Base-by-base conservation (phyloP, 768 basidiomycete genomes). In the Rhizopogon vinicolor region DNA sequence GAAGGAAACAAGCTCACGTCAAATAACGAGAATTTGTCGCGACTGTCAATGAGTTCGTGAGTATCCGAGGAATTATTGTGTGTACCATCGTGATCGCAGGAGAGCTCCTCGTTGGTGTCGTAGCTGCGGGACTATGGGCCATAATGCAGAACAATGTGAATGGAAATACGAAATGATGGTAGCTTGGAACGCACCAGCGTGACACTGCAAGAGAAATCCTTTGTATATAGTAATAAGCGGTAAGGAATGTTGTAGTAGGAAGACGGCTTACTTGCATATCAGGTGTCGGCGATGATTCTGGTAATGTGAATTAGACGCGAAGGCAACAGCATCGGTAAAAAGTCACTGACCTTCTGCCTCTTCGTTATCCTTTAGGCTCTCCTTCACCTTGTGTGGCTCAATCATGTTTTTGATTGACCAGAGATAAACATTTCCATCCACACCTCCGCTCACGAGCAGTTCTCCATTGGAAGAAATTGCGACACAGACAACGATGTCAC, bases 391-490 rank as follows among this genome's bases (percentile, higher is more conserved):
- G 29, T 46, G n/a, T 13, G 18, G 45, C 29, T 46, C 29, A 10
- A 46, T 29, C 7, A 31, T 46, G 18, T 33, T 31, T 29, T 46
- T 46, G 3, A 46, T 13, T 31, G 45, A 33, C n/a, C 45, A 46
- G n/a, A 46, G 45, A n/a, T n/a, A 0, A n/a, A 46, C 45, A 7
- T 31, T 46, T n/a, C 45, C 45, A 31, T 69, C 68, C 53, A 69
- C 65, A 31, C 66, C 57, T 31, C 54, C 68, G 12, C 60, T 68
- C 31, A 66, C 69, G 14, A 69, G 60, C 33, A 43, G 58, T 9
- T 59, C 58, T 41, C 65, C 66, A 49, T 68, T 55, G 19, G 66
- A 68, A 0, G 69, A 64, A 60, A 68, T 63, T 3, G 68, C 68
- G 44, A 69, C 61, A 48, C 63, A 69, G 52, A 68, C 65, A 19